Conservation (phyloP, 148 eudicot genomes). For the Rhododendron ovatum region DNA sequence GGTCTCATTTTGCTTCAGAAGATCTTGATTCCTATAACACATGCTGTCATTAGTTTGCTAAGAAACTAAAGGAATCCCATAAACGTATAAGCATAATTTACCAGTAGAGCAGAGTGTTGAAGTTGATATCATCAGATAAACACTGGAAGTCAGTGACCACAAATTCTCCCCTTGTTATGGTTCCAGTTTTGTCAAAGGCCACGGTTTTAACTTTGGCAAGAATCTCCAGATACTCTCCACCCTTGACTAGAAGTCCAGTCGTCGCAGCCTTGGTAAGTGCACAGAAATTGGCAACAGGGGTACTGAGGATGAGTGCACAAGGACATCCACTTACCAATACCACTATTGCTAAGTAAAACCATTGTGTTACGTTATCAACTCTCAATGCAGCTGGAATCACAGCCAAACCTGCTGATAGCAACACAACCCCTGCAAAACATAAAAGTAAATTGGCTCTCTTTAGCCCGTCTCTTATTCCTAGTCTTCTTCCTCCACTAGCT, state of each 20-base stretch:
- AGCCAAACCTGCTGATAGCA: constrained; percentile 55
- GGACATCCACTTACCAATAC: constrained; percentile 93
- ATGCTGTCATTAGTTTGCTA: not conserved
- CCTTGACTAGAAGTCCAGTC: constrained; percentile 73
- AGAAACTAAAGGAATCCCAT: not conserved
- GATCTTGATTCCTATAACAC: not conserved
- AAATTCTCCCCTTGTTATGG: constrained; percentile 87
- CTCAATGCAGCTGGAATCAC: constrained; percentile 51
- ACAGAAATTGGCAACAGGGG: constrained; percentile 89
- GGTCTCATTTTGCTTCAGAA: not conserved
- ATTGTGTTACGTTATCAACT: constrained; percentile 40
- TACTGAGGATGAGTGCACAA: constrained; percentile 87
- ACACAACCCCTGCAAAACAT: constrained; percentile 51
- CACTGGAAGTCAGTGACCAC: constrained; percentile 41
- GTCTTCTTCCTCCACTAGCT: not conserved
- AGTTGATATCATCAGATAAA: constrained; percentile 37
- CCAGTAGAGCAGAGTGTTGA: constrained; percentile 59
- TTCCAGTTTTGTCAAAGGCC: constrained; percentile 92
- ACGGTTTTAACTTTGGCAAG: constrained; percentile 62
- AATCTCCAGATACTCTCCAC: constrained; percentile 79
- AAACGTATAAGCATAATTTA: constrained; percentile 12
- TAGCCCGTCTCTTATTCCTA: not conserved
- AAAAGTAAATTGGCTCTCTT: not conserved
- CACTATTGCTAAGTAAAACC: constrained; percentile 73
- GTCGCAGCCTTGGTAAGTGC: constrained; percentile 90